phyloP scores from a whole-genome alignment of 345 rosid genomes.

The Gossypium turneri region DNA sequence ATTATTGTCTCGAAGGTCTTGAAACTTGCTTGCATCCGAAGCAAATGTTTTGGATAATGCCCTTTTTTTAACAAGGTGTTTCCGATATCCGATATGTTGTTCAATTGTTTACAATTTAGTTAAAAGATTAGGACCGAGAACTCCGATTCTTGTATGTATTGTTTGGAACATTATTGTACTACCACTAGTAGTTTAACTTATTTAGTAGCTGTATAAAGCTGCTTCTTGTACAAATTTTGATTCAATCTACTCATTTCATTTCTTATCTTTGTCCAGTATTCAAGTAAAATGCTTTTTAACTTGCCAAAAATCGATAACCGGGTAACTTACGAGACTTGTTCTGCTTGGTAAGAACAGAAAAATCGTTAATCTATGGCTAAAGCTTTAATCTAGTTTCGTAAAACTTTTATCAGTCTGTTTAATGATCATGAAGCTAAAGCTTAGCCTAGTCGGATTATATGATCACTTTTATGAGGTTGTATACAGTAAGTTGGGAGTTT shows the following conservation, averaged over 20 bases:
- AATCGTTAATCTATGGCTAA: neutral
- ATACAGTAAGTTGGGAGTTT: neutral
- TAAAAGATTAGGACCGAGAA: neutral
- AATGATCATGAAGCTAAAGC: no score
- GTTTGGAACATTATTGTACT: neutral
- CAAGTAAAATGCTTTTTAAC: neutral
- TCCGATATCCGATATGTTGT: neutral
- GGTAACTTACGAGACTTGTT: no score
- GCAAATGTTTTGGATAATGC: neutral
- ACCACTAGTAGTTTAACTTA: neutral
- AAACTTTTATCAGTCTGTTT: neutral
- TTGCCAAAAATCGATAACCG: neutral
- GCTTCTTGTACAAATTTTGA: neutral
- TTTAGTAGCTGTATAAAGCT: neutral
- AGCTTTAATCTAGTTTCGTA: neutral
- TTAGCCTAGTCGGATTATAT: neutral
- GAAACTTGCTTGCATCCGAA: neutral
- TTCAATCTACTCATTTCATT: neutral
- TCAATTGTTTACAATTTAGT: neutral
- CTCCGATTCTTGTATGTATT: neutral
- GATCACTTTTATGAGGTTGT: neutral
- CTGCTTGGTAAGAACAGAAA: neutral
- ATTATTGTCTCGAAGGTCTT: constrained; percentile 40
- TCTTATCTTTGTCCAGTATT: neutral
- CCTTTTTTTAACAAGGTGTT: constrained; percentile 17